Conservation (phyloP, 1,284 basidiomycete genomes). For the Leccinum idahoense region DNA sequence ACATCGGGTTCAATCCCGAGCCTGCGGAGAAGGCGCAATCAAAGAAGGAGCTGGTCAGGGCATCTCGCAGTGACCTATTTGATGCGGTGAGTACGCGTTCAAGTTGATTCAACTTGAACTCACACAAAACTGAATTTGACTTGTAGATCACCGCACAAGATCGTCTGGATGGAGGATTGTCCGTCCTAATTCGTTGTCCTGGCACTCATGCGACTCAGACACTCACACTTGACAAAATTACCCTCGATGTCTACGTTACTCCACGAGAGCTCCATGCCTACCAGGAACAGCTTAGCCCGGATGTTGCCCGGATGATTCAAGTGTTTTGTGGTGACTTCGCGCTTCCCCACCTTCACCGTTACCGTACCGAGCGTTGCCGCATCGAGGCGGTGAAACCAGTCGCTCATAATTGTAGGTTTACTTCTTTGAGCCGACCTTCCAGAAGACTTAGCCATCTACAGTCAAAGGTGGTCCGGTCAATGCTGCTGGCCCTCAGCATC, state of each 20-base stretch:
- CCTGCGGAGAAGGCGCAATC: too few relatives aligned
- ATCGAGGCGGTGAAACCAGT: slow-evolving; percentile 1
- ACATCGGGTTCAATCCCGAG: too few relatives aligned
- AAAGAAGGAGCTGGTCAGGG: too few relatives aligned
- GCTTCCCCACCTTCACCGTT: slow-evolving; percentile 4
- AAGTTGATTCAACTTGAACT: too few relatives aligned
- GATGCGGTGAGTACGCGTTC: too few relatives aligned
- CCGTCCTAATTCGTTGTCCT: background rate
- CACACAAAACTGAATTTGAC: too few relatives aligned
- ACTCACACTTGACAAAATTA: background rate
- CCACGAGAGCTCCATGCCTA: background rate
- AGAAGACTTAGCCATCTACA: background rate
- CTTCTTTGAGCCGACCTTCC: background rate
- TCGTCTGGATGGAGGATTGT: too few relatives aligned
- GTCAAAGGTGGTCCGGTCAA: background rate
- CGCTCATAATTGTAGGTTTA: background rate
- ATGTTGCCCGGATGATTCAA: background rate
- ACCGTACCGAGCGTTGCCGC: slow-evolving; percentile 2
- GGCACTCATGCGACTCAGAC: background rate
- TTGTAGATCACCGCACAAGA: too few relatives aligned
- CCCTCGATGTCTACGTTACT: background rate
- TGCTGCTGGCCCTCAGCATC: background rate
- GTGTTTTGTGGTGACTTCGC: slow-evolving; percentile 7
- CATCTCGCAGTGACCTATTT: too few relatives aligned
- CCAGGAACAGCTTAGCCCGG: background rate